Base-by-base conservation (phyloP, 1,284 basidiomycete genomes). In the Anthracocystis walkeri region DNA sequence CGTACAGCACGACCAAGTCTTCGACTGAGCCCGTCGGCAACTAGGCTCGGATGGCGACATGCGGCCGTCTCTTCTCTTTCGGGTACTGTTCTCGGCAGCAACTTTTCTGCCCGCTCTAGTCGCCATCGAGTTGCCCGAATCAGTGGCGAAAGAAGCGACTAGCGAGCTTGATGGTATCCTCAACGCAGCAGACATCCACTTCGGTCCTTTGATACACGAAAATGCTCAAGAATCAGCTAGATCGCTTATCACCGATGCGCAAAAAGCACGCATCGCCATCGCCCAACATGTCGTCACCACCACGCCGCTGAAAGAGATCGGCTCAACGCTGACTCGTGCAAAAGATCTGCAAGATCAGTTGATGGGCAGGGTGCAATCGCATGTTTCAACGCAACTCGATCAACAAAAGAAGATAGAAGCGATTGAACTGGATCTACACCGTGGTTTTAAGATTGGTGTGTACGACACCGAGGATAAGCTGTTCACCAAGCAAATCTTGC, bases 241-340 rank as follows among this genome's bases (percentile, higher is more conserved):
- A 31, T 27, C 44, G 12, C 58, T 67, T 29, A 50, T 67, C 35
- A 44, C 33, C 11, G 25, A 42, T 2, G 33, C 58, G 7, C 58
- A 67, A 21, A 53, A 35, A 21, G 65, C 58, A 7, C 59, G 65
- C 4, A 49, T 67, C 14, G 65, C 65, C 12, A 58, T 67, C 12
- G 58, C 65, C 1, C 18, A 56, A 2, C 50, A 67, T 25, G 48
- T 58, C 7, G 23, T 55, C 18, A n/a, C 53, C 7, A 25, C 54
- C 7, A n/a, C 16, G 2, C 31, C 38, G 11, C 41, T 44, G 8
- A 16, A 31, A 4, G 21, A 41, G 4, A 35, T 23, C 10, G 38
- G 12, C 6, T 50, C 52, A 0, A 42, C 33, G 4, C 12, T 58
- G 18, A 35, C 25, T 0, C 42, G 50, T 2, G 58, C 65, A 0